Percentiles rank a stretch among this genome's conserved stretches.
These are phyloP conservation scores for Calonectria hongkongensis DNA, from an alignment of 2,329 filamentous ascomycete genomes.

Conservation along the genomic window DNA sequence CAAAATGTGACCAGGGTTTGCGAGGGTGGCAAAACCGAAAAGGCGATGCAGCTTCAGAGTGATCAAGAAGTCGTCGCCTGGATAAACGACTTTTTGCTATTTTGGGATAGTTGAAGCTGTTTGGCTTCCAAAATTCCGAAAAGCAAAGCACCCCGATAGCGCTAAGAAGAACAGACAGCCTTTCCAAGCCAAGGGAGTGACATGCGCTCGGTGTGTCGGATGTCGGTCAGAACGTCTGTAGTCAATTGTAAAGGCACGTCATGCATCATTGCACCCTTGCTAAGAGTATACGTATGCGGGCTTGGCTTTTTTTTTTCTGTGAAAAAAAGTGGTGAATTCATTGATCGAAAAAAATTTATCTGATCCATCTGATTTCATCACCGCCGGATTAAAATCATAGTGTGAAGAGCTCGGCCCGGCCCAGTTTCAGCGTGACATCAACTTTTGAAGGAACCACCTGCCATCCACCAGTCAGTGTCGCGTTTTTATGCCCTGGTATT, in stretches of 20 bases:
- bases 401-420: conserved; percentile 9
- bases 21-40: conserved; percentile 29
- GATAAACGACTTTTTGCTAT: conserved; percentile 14
- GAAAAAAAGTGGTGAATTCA: neutral
- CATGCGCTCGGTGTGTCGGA: conserved; percentile 33
- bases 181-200: conserved; percentile 16
- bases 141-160: too few species aligned
- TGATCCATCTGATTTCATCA: conserved; percentile 36
- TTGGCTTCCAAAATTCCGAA: neutral
- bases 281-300: conserved; percentile 34
- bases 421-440: conserved; percentile 21
- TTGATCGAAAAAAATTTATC: conserved; percentile 28
- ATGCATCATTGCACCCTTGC: conserved; percentile 34
- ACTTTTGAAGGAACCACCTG: conserved; percentile 38
- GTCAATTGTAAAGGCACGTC: conserved; percentile 20
- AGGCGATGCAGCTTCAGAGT: neutral
- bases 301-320: neutral
- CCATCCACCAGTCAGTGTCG: conserved; percentile 1
- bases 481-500: conserved; percentile 20
- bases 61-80: neutral
- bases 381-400: conserved; percentile 25
- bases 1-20: conserved; percentile 37
- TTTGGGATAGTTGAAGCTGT: conserved; percentile 26
- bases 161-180: too few species aligned
- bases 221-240: conserved; percentile 5